Conservation (phyloP, 106 monocot genomes). For the Platanthera zijinensis region DNA sequence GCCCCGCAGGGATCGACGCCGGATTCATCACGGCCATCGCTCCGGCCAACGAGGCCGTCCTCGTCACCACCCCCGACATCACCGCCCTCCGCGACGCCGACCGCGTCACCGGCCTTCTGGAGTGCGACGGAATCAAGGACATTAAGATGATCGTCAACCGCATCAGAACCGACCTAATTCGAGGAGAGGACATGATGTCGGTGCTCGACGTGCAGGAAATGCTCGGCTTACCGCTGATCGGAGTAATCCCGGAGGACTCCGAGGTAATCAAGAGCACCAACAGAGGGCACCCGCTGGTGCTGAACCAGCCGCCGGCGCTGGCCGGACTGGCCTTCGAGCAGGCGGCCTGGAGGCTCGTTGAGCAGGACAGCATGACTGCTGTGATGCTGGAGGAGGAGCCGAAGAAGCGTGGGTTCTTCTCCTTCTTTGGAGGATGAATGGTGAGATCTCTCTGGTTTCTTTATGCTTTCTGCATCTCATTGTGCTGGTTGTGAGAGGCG, state of each 20-base stretch:
- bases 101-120: conserved; percentile 80
- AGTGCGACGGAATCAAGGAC: conserved; percentile 89
- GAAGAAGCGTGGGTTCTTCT: conserved; percentile 77
- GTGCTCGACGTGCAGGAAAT: conserved; percentile 95
- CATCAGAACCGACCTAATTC: conserved; percentile 67
- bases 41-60: conserved; percentile 82
- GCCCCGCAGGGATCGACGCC: conserved; percentile 91
- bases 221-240: conserved; percentile 81
- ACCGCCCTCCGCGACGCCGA: conserved; percentile 86
- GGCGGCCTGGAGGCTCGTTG: conserved; percentile 91
- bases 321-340: conserved; percentile 92
- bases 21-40: conserved; percentile 87
- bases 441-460: background rate
- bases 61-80: conserved; percentile 92
- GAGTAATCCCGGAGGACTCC: conserved; percentile 83
- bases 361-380: conserved; percentile 90
- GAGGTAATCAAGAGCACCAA: conserved; percentile 97
- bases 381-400: conserved; percentile 86
- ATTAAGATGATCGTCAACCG: conserved; percentile 95
- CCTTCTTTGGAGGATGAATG: conserved; percentile 76
- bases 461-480: background rate
- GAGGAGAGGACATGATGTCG: conserved; percentile 96
- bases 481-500: background rate
- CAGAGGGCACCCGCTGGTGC: conserved; percentile 70
- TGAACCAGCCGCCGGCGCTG: conserved; percentile 60